A percentile compares a stretch with the other conserved stretches of the same genome.
Evolutionary conservation across 2,329 filamentous ascomycete genomes (phyloP).

Genomic region (Epichloe uncinata): DNA sequence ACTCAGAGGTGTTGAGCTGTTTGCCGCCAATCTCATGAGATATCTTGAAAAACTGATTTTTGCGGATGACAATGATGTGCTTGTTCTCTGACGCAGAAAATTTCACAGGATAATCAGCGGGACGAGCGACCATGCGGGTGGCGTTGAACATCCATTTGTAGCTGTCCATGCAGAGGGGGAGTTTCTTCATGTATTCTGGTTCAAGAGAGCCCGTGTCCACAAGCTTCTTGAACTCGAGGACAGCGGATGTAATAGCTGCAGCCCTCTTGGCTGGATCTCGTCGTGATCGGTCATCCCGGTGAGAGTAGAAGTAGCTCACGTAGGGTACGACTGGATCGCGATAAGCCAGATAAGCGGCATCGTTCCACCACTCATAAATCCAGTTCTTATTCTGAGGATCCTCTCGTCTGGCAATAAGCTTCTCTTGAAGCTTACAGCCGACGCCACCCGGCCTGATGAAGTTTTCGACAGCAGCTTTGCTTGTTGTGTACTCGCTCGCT

Average conservation of each 20-base stretch:
- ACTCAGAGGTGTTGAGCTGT: constrained; percentile 76
- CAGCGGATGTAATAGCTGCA: constrained; percentile 74
- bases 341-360: constrained; percentile 82
- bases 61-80: constrained; percentile 80
- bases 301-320: constrained; percentile 98
- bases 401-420: constrained; percentile 65
- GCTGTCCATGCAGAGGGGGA: constrained; percentile 95
- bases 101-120: constrained; percentile 73
- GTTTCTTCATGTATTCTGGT: constrained; percentile 97
- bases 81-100: constrained; percentile 63
- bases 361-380: constrained; percentile 98
- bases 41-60: constrained; percentile 97
- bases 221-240: constrained; percentile 86
- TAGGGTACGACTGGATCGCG: constrained; percentile 94
- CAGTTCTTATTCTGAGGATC: constrained; percentile 81
- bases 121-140: constrained; percentile 70
- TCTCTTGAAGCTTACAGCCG: constrained; percentile 76
- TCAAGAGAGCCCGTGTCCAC: constrained; percentile 74
- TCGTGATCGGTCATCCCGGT: constrained; percentile 80
- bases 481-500: constrained; percentile 52
- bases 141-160: constrained; percentile 99
- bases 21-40: constrained; percentile 66
- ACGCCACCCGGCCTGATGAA: constrained; percentile 80
- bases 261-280: constrained; percentile 86
- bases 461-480: constrained; percentile 72